phyloP scores from a whole-genome alignment of 495 filamentous ascomycete genomes.

The Antarctomyces pellizariae region DNA sequence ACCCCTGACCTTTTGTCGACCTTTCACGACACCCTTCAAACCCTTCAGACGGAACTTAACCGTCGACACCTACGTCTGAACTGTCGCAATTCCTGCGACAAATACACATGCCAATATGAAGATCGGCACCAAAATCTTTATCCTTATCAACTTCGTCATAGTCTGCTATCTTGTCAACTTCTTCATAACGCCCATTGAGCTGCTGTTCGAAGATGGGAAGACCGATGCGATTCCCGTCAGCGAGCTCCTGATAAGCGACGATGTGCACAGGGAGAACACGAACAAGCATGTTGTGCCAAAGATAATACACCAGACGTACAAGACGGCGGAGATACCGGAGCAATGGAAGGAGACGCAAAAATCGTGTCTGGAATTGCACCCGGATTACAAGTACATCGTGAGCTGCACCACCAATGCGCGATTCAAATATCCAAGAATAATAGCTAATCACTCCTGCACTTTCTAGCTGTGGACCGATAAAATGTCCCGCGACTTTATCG shows the following conservation, averaged over 20 bases:
- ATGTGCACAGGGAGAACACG: too few relatives aligned
- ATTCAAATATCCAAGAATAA: constrained; percentile 1
- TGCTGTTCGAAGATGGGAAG: constrained; percentile 44
- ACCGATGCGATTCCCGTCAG: constrained; percentile 44
- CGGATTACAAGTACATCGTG: constrained; percentile 65
- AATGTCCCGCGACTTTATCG: constrained; percentile 52
- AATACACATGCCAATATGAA: constrained; percentile 28
- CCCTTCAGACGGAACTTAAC: too few relatives aligned
- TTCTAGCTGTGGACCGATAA: constrained; percentile 78
- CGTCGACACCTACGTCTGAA: too few relatives aligned
- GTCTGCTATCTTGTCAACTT: constrained; percentile 33
- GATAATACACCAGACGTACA: constrained; percentile 71
- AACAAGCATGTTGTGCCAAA: constrained; percentile 40
- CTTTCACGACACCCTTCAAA: too few relatives aligned
- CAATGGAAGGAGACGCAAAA: constrained; percentile 52
- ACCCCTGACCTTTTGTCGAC: too few relatives aligned
- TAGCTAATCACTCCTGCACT: constrained; percentile 1
- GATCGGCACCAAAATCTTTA: constrained; percentile 36
- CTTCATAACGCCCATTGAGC: constrained; percentile 36
- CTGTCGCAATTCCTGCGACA: too few relatives aligned
- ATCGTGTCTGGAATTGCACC: constrained; percentile 52
- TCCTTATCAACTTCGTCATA: constrained; percentile 34
- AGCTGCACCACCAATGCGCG: not conserved
- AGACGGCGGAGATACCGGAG: constrained; percentile 37
- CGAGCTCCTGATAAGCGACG: constrained; percentile 18